Evolutionary conservation across 805 yeast species (phyloP).

Genomic region (Wickerhamiella lipophila): DNA sequence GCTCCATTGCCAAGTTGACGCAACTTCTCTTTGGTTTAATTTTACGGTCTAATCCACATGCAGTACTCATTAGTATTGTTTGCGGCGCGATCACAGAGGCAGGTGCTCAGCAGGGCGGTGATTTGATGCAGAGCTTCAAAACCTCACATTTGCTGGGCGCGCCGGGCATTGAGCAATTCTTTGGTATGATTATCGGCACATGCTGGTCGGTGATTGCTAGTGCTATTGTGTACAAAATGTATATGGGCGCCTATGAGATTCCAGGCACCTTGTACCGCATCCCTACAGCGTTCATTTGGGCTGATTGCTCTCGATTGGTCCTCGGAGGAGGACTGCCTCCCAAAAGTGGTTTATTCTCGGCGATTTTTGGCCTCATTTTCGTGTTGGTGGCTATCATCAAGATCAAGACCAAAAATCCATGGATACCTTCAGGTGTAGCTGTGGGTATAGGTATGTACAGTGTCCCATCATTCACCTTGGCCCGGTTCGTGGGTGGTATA

Average conservation of each 20-base stretch:
- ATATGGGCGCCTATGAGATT: conserved; percentile 69
- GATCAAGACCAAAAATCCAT: conserved; percentile 28
- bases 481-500: conserved; percentile 83
- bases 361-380: conserved; percentile 54
- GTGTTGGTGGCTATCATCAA: conserved; percentile 44
- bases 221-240: conserved; percentile 67
- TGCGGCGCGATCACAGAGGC: conserved; percentile 98
- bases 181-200: conserved; percentile 84
- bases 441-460: conserved; percentile 95
- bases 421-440: conserved; percentile 88
- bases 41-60: conserved; percentile 68
- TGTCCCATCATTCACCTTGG: conserved; percentile 84
- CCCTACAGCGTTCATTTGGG: conserved; percentile 95
- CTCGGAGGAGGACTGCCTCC: conserved; percentile 87
- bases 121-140: conserved; percentile 90
- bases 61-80: conserved; percentile 69
- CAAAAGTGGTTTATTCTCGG: conserved; percentile 53
- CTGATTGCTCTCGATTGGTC: conserved; percentile 86
- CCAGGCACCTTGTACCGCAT: conserved; percentile 74
- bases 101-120: conserved; percentile 98
- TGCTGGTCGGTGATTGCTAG: conserved; percentile 70
- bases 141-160: conserved; percentile 90
- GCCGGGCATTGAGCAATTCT: conserved; percentile 80
- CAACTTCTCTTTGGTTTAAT: conserved; percentile 77
- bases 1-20: conserved; percentile 90